These are phyloP conservation scores for Plectosphaerella plurivora DNA, from an alignment of 2,329 filamentous ascomycete genomes.

Conservation along the genomic window DNA sequence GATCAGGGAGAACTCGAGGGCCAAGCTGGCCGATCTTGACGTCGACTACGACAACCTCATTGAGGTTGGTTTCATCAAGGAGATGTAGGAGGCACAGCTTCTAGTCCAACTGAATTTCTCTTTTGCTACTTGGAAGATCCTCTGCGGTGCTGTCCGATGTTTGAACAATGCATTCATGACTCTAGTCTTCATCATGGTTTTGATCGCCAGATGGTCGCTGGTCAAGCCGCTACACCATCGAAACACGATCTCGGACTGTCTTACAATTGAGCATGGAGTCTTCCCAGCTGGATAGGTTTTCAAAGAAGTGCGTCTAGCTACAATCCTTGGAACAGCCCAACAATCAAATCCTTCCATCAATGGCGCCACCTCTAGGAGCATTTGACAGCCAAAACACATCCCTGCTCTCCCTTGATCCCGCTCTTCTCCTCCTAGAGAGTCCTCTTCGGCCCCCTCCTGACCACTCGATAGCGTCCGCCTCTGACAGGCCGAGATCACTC, in stretches of 20 bases:
- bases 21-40: slow-evolving; percentile 60
- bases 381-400: too few species aligned
- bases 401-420: too few species aligned
- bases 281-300: too few species aligned
- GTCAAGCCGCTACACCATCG: too few species aligned
- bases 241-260: background rate
- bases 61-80: slow-evolving; percentile 67
- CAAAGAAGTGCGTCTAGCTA: too few species aligned
- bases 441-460: too few species aligned
- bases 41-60: slow-evolving; percentile 57
- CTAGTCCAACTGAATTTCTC: background rate
- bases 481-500: too few species aligned
- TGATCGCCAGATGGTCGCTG: background rate
- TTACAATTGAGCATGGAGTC: background rate
- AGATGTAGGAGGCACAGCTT: slow-evolving; percentile 37
- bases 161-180: background rate
- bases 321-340: too few species aligned
- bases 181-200: background rate
- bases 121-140: background rate
- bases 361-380: too few species aligned
- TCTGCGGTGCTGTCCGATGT: background rate
- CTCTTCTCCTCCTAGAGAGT: too few species aligned
- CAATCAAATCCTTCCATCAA: too few species aligned
- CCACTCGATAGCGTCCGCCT: too few species aligned
- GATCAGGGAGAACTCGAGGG: slow-evolving; percentile 60